These are phyloP conservation scores for Plicaturopsis crispa DNA, from an alignment of 768 basidiomycete species.

Conservation along the genomic window DNA sequence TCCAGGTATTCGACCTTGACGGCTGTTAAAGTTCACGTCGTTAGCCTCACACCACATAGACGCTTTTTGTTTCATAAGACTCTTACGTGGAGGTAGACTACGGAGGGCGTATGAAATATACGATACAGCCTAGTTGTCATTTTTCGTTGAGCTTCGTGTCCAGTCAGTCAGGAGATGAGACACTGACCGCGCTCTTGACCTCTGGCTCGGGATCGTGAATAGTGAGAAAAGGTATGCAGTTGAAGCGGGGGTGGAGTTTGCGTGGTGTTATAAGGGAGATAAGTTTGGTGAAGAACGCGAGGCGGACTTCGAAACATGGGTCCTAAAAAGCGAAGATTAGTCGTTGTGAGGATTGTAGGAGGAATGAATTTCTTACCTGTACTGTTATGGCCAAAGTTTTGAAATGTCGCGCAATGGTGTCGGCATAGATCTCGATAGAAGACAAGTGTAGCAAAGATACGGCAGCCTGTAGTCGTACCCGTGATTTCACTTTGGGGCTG, in stretches of 20 bases:
- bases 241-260: constrained; percentile 66
- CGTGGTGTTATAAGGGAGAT: constrained; percentile 51
- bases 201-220: constrained; percentile 90
- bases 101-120: constrained; percentile 46
- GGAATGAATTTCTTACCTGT: constrained; percentile 48
- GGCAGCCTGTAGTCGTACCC: constrained; percentile 80
- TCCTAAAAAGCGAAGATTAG: constrained; percentile 43
- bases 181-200: constrained; percentile 54
- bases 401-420: constrained; percentile 53
- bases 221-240: constrained; percentile 80
- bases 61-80: neutral
- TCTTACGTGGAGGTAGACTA: constrained; percentile 37
- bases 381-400: constrained; percentile 61
- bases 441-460: constrained; percentile 75
- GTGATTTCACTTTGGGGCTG: constrained; percentile 59
- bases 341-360: constrained; percentile 1
- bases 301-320: constrained; percentile 79
- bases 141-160: no score
- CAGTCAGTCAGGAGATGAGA: neutral
- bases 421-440: constrained; percentile 48
- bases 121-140: constrained; percentile 51
- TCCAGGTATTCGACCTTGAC: constrained; percentile 66
- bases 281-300: constrained; percentile 70
- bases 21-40: constrained; percentile 22
- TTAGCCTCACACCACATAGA: neutral